Evolutionary conservation across 2,329 filamentous ascomycete species (phyloP), one percentile per base, ranked within the genome.

Genomic region (Talaromyces pinophilus): DNA sequence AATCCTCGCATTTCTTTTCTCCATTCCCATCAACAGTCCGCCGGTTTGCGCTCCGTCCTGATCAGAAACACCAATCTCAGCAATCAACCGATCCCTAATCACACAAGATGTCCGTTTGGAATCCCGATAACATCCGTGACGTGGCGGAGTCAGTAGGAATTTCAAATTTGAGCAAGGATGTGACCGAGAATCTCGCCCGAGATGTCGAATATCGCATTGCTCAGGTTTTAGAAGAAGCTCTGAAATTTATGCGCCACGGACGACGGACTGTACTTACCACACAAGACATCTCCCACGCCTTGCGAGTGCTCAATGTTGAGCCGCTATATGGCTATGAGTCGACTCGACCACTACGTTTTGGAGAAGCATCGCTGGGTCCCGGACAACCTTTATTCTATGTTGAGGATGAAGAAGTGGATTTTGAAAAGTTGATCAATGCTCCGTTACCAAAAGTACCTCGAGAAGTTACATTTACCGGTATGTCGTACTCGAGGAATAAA

Each of bases 391-490:
- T 99, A 25, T 99, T 94, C 80, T 99, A 99, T 77, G 91, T 99
- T 44, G 95, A 99, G 75, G 95, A 99, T 77, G 95, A 99, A 76
- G 95, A 99, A 82, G 90, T 98, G 64, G 95, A 99, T 79, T 98
- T 99, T 76, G 95, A 99, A 82, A 98, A 98, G 83, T 83, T 99
- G 71, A 97, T 99, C 77, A 99, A 99, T 81, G 93, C 93, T 70
- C 92, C 95, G 4, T 81, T 99, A 71, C 95, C 95, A 30, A 97
- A 96, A 79, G 93, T 99, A 35, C 95, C 95, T 40, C 86, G 94
- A 60, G 95, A 99, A 78, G 90, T 95, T 73, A 92, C 89, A 68
- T 94, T 97, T 75, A 98, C 94, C 48, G 91, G 92, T 94, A 82
- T 65, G 40, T 66, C 54, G 10, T n/a, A 7, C 40, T 54, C 42